A percentile compares a stretch with the other conserved stretches of the same genome.
phyloP scores from a whole-genome alignment of 148 eudicot genomes.

The Rhododendron williamsianum region DNA sequence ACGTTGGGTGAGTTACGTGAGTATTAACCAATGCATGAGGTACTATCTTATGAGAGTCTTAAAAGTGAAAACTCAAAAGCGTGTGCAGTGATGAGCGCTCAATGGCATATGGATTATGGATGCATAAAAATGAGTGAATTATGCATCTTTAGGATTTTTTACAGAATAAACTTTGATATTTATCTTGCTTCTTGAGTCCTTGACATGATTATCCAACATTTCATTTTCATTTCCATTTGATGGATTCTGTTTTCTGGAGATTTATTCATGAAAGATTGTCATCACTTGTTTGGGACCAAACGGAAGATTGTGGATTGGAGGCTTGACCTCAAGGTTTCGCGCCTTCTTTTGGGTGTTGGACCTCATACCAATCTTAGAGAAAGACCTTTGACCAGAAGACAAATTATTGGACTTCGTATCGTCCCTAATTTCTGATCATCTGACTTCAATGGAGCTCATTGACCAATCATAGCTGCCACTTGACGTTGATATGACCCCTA shows the following conservation, averaged over 20 bases:
- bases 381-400: background rate
- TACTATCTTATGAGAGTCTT: background rate
- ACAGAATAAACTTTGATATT: background rate
- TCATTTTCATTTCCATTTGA: background rate
- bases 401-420: background rate
- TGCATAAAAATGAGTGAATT: background rate
- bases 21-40: background rate
- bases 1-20: background rate
- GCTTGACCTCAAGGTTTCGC: background rate
- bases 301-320: background rate
- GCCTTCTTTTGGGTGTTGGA: background rate
- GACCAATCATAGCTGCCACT: background rate
- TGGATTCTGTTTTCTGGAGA: background rate
- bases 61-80: background rate
- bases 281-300: background rate
- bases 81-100: background rate
- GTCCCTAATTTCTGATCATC: background rate
- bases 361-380: too few species aligned
- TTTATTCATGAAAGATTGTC: background rate
- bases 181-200: background rate
- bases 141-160: background rate
- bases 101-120: background rate
- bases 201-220: background rate
- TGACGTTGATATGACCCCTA: background rate
- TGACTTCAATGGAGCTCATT: background rate